Evolutionary conservation across 176 grass and related monocot genomes (phyloP), one percentile per base, ranked within the genome.

Genomic region (Lolium rigidum): DNA sequence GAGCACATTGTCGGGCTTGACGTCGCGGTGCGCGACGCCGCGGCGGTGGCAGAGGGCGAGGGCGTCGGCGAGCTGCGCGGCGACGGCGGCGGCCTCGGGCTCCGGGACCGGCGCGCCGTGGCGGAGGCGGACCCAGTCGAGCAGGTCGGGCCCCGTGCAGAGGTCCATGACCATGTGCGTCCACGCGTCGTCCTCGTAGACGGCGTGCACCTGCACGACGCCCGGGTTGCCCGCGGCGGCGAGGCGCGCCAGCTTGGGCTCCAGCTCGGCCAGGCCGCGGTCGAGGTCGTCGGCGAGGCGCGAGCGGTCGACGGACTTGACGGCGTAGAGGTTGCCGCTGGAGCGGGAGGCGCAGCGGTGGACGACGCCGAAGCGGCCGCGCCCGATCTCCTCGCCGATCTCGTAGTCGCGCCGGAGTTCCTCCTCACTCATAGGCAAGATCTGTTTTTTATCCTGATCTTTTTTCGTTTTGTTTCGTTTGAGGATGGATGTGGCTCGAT

Each of bases 1-100:
- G 20, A 98, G 79, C n/a, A 98, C 72, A 82, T 98, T 95, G 82
- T 98, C 95, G 0, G 95, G 95, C 92, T 98, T 98, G 51, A 98
- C 85, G 85, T 98, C 95, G 50, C 95, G 90, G 89, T 98, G 95
- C 20, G 82, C 93, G 18, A 98, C 84, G 15, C 91, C 89, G 14
- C 83, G 86, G 55, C 82, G 80, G 85, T 98, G 95, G 84, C 95
- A 98, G 5, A 46, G 26, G 0, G 87, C 95, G 71, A 98, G 91
- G 69, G 89, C 91, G 79, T 88, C 79, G 51, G 88, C 88, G 72
- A 98, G 80, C 78, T 84, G 87, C n/a, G 84, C 87, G 51, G 91
- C 86, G 7, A 92, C 35, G 0, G 38, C 55, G 6, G 95, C 91
- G 10, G 83, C 87, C 48, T 89, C 89, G 63, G 85, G 72, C 89